phyloP scores from a whole-genome alignment of 1,139 yeast genomes.

The Blastobotrys illinoisensis region DNA sequence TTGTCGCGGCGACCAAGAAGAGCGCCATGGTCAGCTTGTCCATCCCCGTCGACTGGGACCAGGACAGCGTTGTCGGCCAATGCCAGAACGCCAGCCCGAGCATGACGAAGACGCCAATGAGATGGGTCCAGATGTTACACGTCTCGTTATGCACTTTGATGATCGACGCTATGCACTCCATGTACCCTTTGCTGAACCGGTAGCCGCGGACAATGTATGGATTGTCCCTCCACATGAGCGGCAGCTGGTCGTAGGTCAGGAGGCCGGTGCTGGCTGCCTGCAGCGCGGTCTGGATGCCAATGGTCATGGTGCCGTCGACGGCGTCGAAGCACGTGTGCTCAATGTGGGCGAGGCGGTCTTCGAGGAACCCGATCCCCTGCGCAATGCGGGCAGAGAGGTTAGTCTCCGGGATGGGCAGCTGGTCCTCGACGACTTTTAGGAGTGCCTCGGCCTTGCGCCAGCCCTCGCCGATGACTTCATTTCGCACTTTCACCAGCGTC shows the following conservation, averaged over 20 bases:
- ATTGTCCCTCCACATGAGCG: constrained; percentile 91
- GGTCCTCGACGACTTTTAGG: constrained; percentile 26
- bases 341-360: constrained; percentile 28
- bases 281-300: constrained; percentile 34
- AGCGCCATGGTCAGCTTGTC: constrained; percentile 56
- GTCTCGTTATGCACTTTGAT: constrained; percentile 80
- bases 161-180: constrained; percentile 51
- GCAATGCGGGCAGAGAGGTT: constrained; percentile 13
- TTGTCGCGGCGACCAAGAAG: constrained; percentile 66
- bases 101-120: constrained; percentile 60
- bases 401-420: constrained; percentile 11
- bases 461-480: constrained; percentile 31
- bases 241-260: constrained; percentile 80
- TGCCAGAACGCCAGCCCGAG: constrained; percentile 52
- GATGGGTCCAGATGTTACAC: constrained; percentile 90
- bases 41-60: constrained; percentile 36
- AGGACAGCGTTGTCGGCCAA: constrained; percentile 49
- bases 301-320: constrained; percentile 16
- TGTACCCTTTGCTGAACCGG: constrained; percentile 67
- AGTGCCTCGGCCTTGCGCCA: constrained; percentile 30
- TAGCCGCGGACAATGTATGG: constrained; percentile 80
- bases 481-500: constrained; percentile 28
- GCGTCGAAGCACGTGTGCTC: constrained; percentile 25
- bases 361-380: constrained; percentile 29
- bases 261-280: constrained; percentile 48